Conservation (phyloP, 2,329 filamentous ascomycete genomes). For the Dissoconium aciculare region DNA sequence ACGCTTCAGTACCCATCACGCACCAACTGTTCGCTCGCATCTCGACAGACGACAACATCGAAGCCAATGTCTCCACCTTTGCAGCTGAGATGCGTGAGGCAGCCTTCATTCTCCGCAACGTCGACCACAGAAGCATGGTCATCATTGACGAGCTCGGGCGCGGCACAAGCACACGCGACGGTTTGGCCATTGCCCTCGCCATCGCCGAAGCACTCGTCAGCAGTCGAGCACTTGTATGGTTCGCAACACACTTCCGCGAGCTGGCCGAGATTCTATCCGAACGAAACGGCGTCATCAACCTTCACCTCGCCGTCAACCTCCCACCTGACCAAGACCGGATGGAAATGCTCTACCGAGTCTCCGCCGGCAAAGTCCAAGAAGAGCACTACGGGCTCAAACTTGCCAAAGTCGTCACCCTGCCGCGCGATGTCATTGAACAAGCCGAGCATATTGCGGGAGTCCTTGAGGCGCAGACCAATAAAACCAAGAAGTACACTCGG, state of each 20-base stretch:
- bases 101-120: conserved; percentile 77
- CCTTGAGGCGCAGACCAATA: conserved; percentile 43
- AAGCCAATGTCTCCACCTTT: conserved; percentile 86
- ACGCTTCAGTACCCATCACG: conserved; percentile 65
- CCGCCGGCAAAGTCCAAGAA: conserved; percentile 53
- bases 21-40: conserved; percentile 77
- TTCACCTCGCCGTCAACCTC: conserved; percentile 60
- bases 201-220: conserved; percentile 79
- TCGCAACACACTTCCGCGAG: conserved; percentile 83
- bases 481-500: conserved; percentile 44
- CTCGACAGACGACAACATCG: conserved; percentile 73
- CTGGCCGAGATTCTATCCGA: conserved; percentile 61
- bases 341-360: conserved; percentile 77
- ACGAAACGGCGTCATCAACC: conserved; percentile 62
- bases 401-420: conserved; percentile 60
- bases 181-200: conserved; percentile 74
- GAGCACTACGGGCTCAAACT: conserved; percentile 73
- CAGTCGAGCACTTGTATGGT: conserved; percentile 68
- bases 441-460: conserved; percentile 52
- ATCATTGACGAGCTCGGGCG: conserved; percentile 88
- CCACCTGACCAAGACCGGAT: conserved; percentile 43
- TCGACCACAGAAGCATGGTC: conserved; percentile 48
- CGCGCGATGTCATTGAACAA: conserved; percentile 47
- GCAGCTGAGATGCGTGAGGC: conserved; percentile 92
- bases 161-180: conserved; percentile 78